Conservation (phyloP, 2,329 filamentous ascomycete species). For the Colletotrichum sp. region DNA sequence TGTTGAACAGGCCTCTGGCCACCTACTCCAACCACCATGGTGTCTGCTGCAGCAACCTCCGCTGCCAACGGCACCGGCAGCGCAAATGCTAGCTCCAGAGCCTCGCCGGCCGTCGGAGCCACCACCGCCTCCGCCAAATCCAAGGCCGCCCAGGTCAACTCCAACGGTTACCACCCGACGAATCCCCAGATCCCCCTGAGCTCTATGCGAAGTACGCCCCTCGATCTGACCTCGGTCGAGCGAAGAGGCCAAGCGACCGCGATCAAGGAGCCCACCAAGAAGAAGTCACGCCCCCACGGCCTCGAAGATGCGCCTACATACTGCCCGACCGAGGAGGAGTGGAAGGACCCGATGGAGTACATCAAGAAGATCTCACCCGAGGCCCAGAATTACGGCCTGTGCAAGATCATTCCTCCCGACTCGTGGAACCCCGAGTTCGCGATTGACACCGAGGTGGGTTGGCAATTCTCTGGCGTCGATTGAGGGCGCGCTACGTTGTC, state of each 20-base stretch:
- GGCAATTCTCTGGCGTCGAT: not conserved
- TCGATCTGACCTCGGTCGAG: constrained; percentile 91
- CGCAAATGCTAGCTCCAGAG: constrained; percentile 56
- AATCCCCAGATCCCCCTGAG: constrained; percentile 59
- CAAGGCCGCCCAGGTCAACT: constrained; percentile 55
- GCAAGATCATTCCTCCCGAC: constrained; percentile 94
- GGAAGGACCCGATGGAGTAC: constrained; percentile 91
- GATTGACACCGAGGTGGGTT: constrained; percentile 87
- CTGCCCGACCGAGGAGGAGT: constrained; percentile 89
- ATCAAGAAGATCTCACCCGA: constrained; percentile 91
- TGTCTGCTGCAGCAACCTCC: constrained; percentile 42
- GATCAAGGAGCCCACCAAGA: constrained; percentile 77
- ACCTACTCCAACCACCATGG: constrained; percentile 34
- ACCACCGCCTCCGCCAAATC: constrained; percentile 46
- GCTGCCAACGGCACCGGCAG: constrained; percentile 41
- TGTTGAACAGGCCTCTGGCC: not conserved
- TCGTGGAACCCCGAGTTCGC: constrained; percentile 95
- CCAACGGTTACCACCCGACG: constrained; percentile 57
- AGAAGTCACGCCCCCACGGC: constrained; percentile 80
- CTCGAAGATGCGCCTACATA: constrained; percentile 91
- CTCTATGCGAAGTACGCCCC: constrained; percentile 62
- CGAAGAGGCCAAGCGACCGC: constrained; percentile 83
- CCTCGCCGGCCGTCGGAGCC: constrained; percentile 51
- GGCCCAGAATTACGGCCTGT: constrained; percentile 86
- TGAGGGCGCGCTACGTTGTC: not conserved